phyloP scores from a whole-genome alignment of 495 filamentous ascomycete species.

The Hypoxylon fuscum region DNA sequence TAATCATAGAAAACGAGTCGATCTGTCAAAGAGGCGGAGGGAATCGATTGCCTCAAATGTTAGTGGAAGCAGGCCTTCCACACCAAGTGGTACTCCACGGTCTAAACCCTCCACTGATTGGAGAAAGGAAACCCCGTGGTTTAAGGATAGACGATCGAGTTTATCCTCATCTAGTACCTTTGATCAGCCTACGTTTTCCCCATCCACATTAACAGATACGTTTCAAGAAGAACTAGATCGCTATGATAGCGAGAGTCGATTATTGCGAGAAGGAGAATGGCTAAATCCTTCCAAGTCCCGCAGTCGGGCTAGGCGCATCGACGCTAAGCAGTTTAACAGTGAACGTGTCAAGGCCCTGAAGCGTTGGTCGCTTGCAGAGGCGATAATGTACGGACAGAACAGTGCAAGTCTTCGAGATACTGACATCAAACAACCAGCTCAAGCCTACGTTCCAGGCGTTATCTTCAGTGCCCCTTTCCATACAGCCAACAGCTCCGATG shows the following conservation, averaged over 20 bases:
- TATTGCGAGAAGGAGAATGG: slow-evolving; percentile 21
- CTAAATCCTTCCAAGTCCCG: slow-evolving; percentile 16
- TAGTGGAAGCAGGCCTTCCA: not conserved
- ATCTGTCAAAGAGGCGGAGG: slow-evolving; percentile 9
- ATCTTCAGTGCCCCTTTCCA: slow-evolving; percentile 38
- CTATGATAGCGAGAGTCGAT: slow-evolving; percentile 9
- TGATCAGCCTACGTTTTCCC: not conserved
- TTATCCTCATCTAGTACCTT: not conserved
- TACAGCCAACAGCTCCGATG: slow-evolving; percentile 4
- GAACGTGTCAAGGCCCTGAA: slow-evolving; percentile 5
- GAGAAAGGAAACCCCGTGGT: not conserved
- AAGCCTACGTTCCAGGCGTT: slow-evolving; percentile 15
- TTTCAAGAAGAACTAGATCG: slow-evolving; percentile 21
- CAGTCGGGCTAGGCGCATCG: slow-evolving; percentile 1
- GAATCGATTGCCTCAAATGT: slow-evolving; percentile 4
- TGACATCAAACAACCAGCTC: slow-evolving; percentile 6
- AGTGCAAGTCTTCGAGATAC: slow-evolving; percentile 19
- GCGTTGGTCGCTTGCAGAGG: slow-evolving; percentile 9
- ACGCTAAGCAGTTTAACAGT: slow-evolving; percentile 6
- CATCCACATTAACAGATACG: not conserved
- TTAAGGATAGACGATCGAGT: not conserved
- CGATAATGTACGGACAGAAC: slow-evolving; percentile 11
- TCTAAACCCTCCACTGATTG: not conserved
- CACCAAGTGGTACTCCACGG: not conserved
- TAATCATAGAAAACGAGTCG: slow-evolving; percentile 1